Evolutionary conservation across 2,329 filamentous ascomycete genomes (phyloP).

Genomic region (Monosporascus sp.): DNA sequence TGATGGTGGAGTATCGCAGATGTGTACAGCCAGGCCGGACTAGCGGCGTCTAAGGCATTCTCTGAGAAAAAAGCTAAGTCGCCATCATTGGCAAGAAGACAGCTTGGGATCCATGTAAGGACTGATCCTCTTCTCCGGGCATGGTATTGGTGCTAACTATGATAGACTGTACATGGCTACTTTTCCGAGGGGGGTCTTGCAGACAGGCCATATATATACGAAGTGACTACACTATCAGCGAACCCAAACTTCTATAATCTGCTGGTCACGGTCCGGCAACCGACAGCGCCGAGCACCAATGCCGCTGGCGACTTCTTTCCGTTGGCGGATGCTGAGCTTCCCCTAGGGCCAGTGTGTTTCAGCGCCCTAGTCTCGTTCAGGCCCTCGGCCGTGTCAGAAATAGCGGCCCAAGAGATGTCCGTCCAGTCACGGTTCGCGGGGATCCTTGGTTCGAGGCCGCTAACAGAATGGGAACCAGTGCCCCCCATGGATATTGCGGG

Average conservation of each 20-base stretch:
- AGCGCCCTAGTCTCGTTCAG: slow-evolving; percentile 50
- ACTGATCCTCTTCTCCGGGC: background rate
- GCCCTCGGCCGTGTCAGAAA: slow-evolving; percentile 29
- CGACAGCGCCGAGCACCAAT: slow-evolving; percentile 32
- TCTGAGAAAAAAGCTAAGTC: slow-evolving; percentile 21
- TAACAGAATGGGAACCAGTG: slow-evolving; percentile 38
- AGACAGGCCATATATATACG: slow-evolving; percentile 50
- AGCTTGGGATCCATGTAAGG: slow-evolving; percentile 36
- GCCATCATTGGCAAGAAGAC: slow-evolving; percentile 9
- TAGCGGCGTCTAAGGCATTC: slow-evolving; percentile 32
- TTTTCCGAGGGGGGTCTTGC: slow-evolving; percentile 43
- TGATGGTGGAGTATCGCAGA: slow-evolving; percentile 9
- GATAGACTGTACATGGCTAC: slow-evolving; percentile 50
- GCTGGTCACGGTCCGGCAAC: slow-evolving; percentile 44
- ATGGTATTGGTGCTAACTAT: slow-evolving; percentile 4
- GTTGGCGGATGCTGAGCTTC: slow-evolving; percentile 31
- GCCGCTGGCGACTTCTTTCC: slow-evolving; percentile 32
- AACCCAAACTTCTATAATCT: slow-evolving; percentile 45
- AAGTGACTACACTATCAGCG: slow-evolving; percentile 38
- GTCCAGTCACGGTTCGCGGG: slow-evolving; percentile 37
- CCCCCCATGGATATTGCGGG: slow-evolving; percentile 42
- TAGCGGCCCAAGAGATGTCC: slow-evolving; percentile 34
- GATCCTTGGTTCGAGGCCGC: slow-evolving; percentile 32
- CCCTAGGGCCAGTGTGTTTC: slow-evolving; percentile 41
- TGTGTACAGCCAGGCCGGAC: slow-evolving; percentile 37